Base-by-base conservation (phyloP, 371 early-diverging fungal species). In the Actinomortierella wolfii region DNA sequence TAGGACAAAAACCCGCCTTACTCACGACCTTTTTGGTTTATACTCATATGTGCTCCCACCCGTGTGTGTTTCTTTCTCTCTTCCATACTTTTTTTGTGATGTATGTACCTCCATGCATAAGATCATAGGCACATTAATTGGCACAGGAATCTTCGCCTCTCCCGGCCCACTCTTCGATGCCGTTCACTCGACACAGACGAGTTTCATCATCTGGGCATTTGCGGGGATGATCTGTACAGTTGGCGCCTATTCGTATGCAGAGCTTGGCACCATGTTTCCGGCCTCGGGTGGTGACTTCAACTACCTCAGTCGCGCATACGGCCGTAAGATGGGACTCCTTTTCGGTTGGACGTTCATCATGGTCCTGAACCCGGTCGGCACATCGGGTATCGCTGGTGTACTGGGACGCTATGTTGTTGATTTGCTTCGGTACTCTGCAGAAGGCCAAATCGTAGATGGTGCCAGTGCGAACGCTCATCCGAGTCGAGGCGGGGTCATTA, bases 251-350 rank as follows among this genome's bases (percentile, higher is more conserved):
- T 64, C 67, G 13, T 74, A 74, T 47, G 74, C 64, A 24, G 74
- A 74, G 17, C 74, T 74, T 18, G 74, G 74, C 1, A 74, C 74
- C 47, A 74, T 74, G 74, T 74, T 74, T 51, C 74, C 74, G 6
- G 67, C 59, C 26, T 74, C 74, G 0, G 74, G 74, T 2, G 74
- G 74, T 0, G 74, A 74, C 15, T 74, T 60, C 18, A 67, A 74
- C 42, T 74, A 74, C 55, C 64, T 74, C 9, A 40, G 57, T 23
- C 60, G 67, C 2, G 74, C 74, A 18, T 74, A 74, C 15, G 64
- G 74, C 2, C 60, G 63, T 50, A 67, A 67, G 8, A 48, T 67
- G 18, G 74, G 60, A 0, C 49, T 63, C 5, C 55, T 74, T 49
- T 74, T 74, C 54, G 74, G 74, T n/a, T 74, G 74, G 74, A 63